Conservation (phyloP, 2,329 filamentous ascomycete species). For the Cladosporium oxysporum region DNA sequence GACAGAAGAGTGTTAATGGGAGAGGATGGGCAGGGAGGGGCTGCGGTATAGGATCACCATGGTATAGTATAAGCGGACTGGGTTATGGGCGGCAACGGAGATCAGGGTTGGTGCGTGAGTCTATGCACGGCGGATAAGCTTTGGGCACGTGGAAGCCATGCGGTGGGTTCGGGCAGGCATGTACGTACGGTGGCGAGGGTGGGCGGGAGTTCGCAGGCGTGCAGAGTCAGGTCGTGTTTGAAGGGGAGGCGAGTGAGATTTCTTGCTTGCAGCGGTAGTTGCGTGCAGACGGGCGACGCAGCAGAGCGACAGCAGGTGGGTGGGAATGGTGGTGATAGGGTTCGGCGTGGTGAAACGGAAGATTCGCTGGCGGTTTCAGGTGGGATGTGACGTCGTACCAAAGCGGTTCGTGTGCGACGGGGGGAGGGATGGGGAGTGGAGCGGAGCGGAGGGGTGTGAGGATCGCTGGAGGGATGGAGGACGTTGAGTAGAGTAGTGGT, state of each 20-base stretch:
- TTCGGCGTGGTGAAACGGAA: slow-evolving; percentile 13
- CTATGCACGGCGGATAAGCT: slow-evolving; percentile 15
- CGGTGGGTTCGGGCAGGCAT: neutral
- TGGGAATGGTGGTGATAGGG: neutral
- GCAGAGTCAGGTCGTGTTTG: neutral
- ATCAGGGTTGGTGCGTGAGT: slow-evolving; percentile 1
- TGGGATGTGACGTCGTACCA: slow-evolving; percentile 2
- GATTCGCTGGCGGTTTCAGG: neutral
- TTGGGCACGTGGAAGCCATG: slow-evolving; percentile 18
- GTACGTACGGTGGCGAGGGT: slow-evolving; percentile 9
- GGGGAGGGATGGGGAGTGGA: neutral
- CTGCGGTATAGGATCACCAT: slow-evolving; percentile 13
- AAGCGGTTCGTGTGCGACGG: neutral
- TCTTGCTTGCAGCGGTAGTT: neutral
- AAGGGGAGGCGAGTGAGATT: neutral
- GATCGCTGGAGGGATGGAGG: neutral
- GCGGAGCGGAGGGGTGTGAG: neutral
- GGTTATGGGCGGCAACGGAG: neutral
- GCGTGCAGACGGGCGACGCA: neutral
- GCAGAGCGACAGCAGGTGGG: neutral
- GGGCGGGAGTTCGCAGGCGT: neutral
- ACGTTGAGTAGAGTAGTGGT: neutral
- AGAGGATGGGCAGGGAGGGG: neutral
- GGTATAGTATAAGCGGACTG: slow-evolving; percentile 6
- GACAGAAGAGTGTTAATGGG: neutral